Base-by-base conservation (phyloP, 192 early-diverging fungal genomes). In the Coemansia aciculifera region DNA sequence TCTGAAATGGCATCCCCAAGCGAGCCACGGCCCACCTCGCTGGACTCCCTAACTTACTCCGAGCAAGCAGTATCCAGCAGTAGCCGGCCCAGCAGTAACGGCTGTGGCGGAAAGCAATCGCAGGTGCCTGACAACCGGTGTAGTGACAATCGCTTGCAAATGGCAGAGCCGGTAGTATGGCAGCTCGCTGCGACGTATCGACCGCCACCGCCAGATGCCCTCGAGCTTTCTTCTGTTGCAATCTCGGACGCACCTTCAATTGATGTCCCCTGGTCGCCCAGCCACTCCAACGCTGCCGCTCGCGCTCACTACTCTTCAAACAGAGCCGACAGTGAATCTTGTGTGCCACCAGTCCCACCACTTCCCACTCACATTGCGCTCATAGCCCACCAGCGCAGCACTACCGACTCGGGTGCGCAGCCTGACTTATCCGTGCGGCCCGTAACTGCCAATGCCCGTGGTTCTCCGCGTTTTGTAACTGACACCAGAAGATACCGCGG, bases 331-430 rank as follows among this genome's bases (percentile, higher is more conserved):
- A 13, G 11, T 0, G 51, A 29, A 10, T 2, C 23, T 3, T 29
- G 51, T 5, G 71, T 73, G 19, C 74, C 78, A 49, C 78, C 73
- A 11, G 78, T 80, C 32, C 78, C 78, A 12, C 73, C 72, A 38
- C 78, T 80, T 39, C 78, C 78, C 6, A 24, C 21, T 21, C 59
- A 59, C 57, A 68, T 71, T 23, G 54, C 36, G 5, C 38, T 36
- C 42, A n/a, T 52, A 43, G 8, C 21, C 19, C 29, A 49, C 56
- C 36, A 60, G 57, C 31, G 51, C 42, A 9, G 11, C 13, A 43
- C 66, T 13, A 37, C 46, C 31, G 57, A 40, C 17, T 37, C 66
- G n/a, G 36, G 37, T 21, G 42, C 19, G 23, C 44, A 24, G 32
- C 43, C 66, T 4, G 56, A 40, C 2, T 17, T 48, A 10, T 13